phyloP scores from a whole-genome alignment of 2,329 filamentous ascomycete species.

The Fusarium temperatum region DNA sequence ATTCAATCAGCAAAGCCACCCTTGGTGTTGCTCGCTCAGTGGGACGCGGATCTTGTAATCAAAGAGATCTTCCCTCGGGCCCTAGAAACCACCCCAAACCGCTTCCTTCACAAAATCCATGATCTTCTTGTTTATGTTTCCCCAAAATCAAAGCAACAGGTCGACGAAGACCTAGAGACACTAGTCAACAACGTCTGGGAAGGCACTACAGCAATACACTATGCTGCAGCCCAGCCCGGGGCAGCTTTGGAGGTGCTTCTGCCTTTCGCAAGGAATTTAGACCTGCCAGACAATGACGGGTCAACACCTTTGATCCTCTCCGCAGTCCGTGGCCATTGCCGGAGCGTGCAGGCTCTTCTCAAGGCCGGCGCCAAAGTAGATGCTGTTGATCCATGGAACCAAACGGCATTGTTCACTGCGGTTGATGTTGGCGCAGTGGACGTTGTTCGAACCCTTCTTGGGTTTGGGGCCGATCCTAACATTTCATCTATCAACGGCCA shows the following conservation, averaged over 20 bases:
- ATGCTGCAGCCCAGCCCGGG: constrained; percentile 25
- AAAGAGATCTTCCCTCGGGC: constrained; percentile 15
- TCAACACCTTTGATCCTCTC: constrained; percentile 27
- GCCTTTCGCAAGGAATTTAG: constrained; percentile 22
- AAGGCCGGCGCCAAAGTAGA: constrained; percentile 27
- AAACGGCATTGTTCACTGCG: constrained; percentile 27
- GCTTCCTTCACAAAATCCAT: not conserved
- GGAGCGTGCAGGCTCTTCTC: constrained; percentile 17
- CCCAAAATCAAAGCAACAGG: not conserved
- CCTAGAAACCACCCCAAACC: not conserved
- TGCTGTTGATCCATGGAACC: constrained; percentile 15
- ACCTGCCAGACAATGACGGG: constrained; percentile 22
- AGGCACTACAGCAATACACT: constrained; percentile 29
- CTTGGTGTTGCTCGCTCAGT: constrained; percentile 25
- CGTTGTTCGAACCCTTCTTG: constrained; percentile 17
- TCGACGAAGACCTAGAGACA: constrained; percentile 1
- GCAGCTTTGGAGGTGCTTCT: constrained; percentile 22
- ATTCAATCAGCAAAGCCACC: constrained; percentile 17
- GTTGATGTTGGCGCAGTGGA: constrained; percentile 16
- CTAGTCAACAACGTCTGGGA: constrained; percentile 29
- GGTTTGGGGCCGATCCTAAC: constrained; percentile 24
- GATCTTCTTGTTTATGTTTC: constrained; percentile 3
- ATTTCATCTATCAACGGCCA: constrained; percentile 10
- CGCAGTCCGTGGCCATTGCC: constrained; percentile 9
- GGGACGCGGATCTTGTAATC: constrained; percentile 25